phyloP scores from a whole-genome alignment of 23 red algal species.

The Gracilaria domingensis region DNA sequence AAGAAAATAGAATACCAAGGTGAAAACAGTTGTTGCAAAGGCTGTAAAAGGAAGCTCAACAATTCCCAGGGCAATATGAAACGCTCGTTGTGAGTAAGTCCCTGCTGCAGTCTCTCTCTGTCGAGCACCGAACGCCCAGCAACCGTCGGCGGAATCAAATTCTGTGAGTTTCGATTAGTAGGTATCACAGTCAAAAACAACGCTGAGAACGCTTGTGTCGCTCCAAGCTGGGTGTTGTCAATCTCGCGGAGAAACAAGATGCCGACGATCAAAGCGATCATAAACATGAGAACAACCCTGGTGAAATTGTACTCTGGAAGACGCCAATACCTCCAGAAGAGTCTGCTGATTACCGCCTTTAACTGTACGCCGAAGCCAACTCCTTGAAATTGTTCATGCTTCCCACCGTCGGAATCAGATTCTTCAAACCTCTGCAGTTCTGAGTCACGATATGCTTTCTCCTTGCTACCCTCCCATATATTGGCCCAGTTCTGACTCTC shows the following conservation, averaged over 20 bases:
- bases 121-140: conserved; percentile 85
- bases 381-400: conserved; percentile 26
- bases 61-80: conserved; percentile 74
- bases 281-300: conserved; percentile 67
- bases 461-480: conserved; percentile 61
- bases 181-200: conserved; percentile 85
- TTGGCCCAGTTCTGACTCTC: conserved; percentile 68
- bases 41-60: conserved; percentile 87
- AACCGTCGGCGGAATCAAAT: conserved; percentile 77
- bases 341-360: conserved; percentile 65
- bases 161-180: conserved; percentile 63
- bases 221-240: conserved; percentile 70
- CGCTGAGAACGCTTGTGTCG: conserved; percentile 56
- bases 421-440: conserved; percentile 59
- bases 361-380: conserved; percentile 35
- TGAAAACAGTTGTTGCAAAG: conserved; percentile 69
- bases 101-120: conserved; percentile 90
- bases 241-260: conserved; percentile 82
- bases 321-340: conserved; percentile 85
- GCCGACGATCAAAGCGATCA: conserved; percentile 67
- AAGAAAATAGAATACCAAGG: conserved; percentile 80
- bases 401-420: not conserved
- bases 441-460: conserved; percentile 32
- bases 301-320: conserved; percentile 89
- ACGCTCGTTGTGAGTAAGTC: conserved; percentile 71